These are phyloP conservation scores for Crithidia thermophila DNA, from an alignment of 208 protist genomes.

Conservation along the genomic window DNA sequence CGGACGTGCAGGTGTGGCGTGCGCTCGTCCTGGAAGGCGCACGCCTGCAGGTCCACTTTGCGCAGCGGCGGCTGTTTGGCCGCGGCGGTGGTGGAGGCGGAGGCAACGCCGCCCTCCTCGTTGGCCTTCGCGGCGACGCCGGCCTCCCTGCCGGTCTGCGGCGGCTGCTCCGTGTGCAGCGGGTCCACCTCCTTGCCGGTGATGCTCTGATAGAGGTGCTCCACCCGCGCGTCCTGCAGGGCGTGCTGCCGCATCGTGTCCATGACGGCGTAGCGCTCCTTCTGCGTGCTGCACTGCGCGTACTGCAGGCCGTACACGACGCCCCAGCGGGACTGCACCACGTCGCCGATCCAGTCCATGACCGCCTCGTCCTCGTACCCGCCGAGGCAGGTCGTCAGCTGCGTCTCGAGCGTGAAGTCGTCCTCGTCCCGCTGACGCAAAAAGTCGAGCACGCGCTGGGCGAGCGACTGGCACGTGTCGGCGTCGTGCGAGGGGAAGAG, in stretches of 20 bases:
- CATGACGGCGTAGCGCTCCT: slow-evolving; percentile 76
- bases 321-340: slow-evolving; percentile 70
- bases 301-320: slow-evolving; percentile 86
- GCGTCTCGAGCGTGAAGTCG: slow-evolving; percentile 79
- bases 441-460: slow-evolving; percentile 70
- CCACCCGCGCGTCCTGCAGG: slow-evolving; percentile 51
- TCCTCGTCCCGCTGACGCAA: slow-evolving; percentile 60
- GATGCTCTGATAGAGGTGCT: slow-evolving; percentile 80
- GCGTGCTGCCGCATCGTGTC: slow-evolving; percentile 76
- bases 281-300: slow-evolving; percentile 56
- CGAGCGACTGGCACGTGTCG: slow-evolving; percentile 62
- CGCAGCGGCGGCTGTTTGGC: slow-evolving; percentile 55
- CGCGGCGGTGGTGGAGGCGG: slow-evolving; percentile 6
- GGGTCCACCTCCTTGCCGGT: slow-evolving; percentile 79
- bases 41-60: slow-evolving; percentile 73
- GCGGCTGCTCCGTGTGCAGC: slow-evolving; percentile 27
- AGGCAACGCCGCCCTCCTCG: slow-evolving; percentile 13
- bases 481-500: slow-evolving; percentile 71
- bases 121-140: not conserved
- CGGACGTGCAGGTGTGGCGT: slow-evolving; percentile 70
- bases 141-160: not conserved
- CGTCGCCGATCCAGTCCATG: slow-evolving; percentile 80
- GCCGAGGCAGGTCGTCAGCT: slow-evolving; percentile 85
- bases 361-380: slow-evolving; percentile 84
- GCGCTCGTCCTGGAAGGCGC: slow-evolving; percentile 83